Evolutionary conservation across 1,284 basidiomycete genomes (phyloP).

Genomic region (Moesziomyces aphidis): DNA sequence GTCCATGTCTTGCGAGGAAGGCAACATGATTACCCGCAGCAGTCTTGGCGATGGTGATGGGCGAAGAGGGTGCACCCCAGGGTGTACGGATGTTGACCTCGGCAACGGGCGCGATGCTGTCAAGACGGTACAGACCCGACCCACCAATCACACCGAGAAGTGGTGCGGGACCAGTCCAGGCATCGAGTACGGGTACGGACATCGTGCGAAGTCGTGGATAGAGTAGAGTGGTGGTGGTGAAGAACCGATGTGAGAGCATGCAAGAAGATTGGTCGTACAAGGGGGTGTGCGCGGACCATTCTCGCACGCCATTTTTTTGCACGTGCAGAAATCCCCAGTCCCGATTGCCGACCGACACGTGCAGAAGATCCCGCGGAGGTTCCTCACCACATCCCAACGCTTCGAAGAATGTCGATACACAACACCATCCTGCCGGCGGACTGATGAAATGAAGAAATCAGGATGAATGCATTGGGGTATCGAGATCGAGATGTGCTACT

Average conservation of each 20-base stretch:
- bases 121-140: slow-evolving; percentile 65
- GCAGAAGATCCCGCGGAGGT: too few relatives aligned
- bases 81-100: slow-evolving; percentile 72
- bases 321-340: not conserved
- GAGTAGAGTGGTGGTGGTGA: not conserved
- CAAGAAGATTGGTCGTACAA: not conserved
- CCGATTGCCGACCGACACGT: too few relatives aligned
- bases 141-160: slow-evolving; percentile 65
- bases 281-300: slow-evolving; percentile 8
- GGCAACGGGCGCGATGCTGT: slow-evolving; percentile 59
- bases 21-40: slow-evolving; percentile 82
- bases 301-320: slow-evolving; percentile 19
- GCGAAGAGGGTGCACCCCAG: slow-evolving; percentile 92
- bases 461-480: not conserved
- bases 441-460: too few relatives aligned
- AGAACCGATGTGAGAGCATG: not conserved
- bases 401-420: too few relatives aligned
- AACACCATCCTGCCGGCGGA: too few relatives aligned
- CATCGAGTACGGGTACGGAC: slow-evolving; percentile 16
- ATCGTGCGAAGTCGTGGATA: slow-evolving; percentile 15
- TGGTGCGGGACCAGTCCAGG: slow-evolving; percentile 54
- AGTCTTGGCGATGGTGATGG: slow-evolving; percentile 86
- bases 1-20: slow-evolving; percentile 91
- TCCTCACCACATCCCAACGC: too few relatives aligned
- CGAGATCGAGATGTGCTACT: not conserved